A percentile compares a stretch with the other conserved stretches of the same genome.
phyloP scores from a whole-genome alignment of 495 filamentous ascomycete species.

The Podospora comata region DNA sequence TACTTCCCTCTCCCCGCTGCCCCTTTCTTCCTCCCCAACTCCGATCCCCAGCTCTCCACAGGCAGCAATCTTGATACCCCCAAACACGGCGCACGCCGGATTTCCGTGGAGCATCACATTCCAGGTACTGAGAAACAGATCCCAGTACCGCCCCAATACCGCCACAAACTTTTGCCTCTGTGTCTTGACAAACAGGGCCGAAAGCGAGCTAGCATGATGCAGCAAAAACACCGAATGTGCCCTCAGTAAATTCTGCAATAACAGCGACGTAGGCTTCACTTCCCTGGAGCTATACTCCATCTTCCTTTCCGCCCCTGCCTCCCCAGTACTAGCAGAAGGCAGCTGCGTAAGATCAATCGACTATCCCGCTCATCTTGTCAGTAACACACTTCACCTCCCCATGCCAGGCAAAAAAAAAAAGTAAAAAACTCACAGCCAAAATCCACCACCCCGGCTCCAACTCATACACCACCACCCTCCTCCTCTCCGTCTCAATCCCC shows the following conservation, averaged over 20 bases:
- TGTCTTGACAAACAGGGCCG: conserved; percentile 57
- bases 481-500: conserved; percentile 85
- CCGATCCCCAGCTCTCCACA: conserved; percentile 90
- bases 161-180: conserved; percentile 47
- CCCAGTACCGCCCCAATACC: conserved; percentile 82
- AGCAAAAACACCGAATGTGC: conserved; percentile 84
- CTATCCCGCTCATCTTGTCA: conserved; percentile 34
- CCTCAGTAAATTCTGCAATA: conserved; percentile 75
- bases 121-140: conserved; percentile 75
- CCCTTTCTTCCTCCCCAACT: conserved; percentile 90
- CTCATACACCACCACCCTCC: conserved; percentile 77
- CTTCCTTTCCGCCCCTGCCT: conserved; percentile 28
- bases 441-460: conserved; percentile 89
- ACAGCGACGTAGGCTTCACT: conserved; percentile 73
- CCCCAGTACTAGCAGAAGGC: neutral
- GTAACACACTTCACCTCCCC: neutral
- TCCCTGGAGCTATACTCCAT: conserved; percentile 83
- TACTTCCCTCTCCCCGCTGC: conserved; percentile 86
- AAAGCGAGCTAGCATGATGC: conserved; percentile 72
- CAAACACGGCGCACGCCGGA: conserved; percentile 72
- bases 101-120: conserved; percentile 87
- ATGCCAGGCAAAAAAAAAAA: neutral
- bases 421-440: conserved; percentile 61
- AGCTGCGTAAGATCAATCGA: conserved; percentile 68
- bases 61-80: conserved; percentile 83